Evolutionary conservation across 257 asterid species (phyloP), one percentile per base, ranked within the genome.

Genomic region (Nyctanthes arbortristis): DNA sequence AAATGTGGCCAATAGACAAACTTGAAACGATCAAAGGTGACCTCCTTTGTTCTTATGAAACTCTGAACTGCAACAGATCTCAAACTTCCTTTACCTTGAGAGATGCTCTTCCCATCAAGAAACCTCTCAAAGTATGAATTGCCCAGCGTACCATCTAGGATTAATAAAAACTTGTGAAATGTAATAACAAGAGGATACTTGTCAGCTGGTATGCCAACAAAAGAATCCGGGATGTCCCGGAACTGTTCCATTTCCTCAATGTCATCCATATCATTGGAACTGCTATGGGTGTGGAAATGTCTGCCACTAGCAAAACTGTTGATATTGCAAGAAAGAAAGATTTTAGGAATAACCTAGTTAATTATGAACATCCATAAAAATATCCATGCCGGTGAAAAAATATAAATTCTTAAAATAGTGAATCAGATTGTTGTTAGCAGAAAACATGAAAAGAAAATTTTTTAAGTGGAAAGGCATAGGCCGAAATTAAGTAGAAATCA

Each of bases 151-250:
- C 91, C 93, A 27, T 89, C 96, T 4, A 89, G 87, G 93, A 87
- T 89, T 91, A 89, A 78, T 54, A 89, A 36, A 63, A 89, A 86
- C 73, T 89, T 86, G 11, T 79, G 87, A 43, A 89, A 86, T n/a
- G 96, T 89, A 54, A 89, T 75, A 11, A 89, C 84, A 4, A 89
- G 88, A 29, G 93, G 96, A 72, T 81, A 87, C 65, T 81, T 78
- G 37, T 75, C 73, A 4, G 72, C 68, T 8, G 79, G 71, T 62
- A 86, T 81, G 66, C 78, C 83, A 43, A 76, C 31, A 77, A 89
- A 79, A 7, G 93, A 67, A 80, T 86, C 85, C 0, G 93, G 96
- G 18, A 89, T 76, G 56, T 83, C 91, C 67, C 72, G 80, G 27
- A 89, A 87, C 47, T 78, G 83, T 2, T 80, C 71, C 65, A 74